Evolutionary conservation across 169 alveolate species (phyloP), one percentile per base, ranked within the genome.

Genomic region (Eimeria falciformis): DNA sequence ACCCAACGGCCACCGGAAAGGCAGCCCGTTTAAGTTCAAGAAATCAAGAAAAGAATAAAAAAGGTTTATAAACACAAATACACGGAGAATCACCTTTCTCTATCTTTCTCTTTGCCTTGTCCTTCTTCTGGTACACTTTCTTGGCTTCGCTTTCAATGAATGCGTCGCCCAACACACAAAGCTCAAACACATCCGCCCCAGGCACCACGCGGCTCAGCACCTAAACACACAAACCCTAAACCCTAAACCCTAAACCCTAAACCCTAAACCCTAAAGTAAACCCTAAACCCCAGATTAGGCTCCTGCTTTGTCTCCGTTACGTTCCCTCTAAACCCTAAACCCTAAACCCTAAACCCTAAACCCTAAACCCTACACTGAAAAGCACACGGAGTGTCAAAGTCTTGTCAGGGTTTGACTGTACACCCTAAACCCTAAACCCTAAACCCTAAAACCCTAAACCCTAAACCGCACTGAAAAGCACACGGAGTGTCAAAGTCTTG

Each of bases 131-230:
- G 50, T 84, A 84, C 47, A 84, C 82, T 69, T 65, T 65, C 62
- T 43, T 0, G 25, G 83, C 47, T 11, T 58, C 87, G 11, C 37
- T 46, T 7, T 25, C 12, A 12, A 93, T 29, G 43, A 25, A 86
- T 1, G n/a, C 2, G 29, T 77, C 90, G 18, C 94, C 93, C 43
- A 69, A 25, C 17, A 58, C 55, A 79, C 94, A 93, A 65, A 93
- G 73, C 66, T 84, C 87, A 71, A 58, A 71, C 18, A 73, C 90
- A 27, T 89, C 94, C 21, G 90, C 95, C 3, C 95, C 95, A 18
- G 91, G 92, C 73, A 69, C 66, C 33, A 92, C 86, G n/a, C 58
- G 79, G 58, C 53, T 0, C n/a, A 88, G 33, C 77, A 79, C 94
- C 85, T 85, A 84, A 14, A 45, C 6, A 5, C 53, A 7, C 21